A percentile compares a stretch with the other conserved stretches of the same genome.
These are phyloP conservation scores for Coleophoma crateriformis DNA, from an alignment of 2,329 filamentous ascomycete genomes.

Conservation along the genomic window DNA sequence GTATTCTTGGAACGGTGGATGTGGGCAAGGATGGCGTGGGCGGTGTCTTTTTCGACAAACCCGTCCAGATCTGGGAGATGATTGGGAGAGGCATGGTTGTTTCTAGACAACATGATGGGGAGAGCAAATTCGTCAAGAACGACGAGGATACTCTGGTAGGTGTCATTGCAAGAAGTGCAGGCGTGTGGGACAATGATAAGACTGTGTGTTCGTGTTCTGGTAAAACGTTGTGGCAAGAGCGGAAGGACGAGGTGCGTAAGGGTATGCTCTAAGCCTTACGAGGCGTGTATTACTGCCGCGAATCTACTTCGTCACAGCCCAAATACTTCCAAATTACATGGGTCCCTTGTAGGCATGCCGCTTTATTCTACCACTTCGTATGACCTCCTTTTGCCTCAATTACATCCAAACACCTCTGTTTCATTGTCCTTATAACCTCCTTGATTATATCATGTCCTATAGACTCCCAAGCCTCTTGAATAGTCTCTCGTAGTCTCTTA, in stretches of 20 bases:
- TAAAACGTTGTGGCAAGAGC: conserved; percentile 97
- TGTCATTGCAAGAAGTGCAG: conserved; percentile 90
- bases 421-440: no score
- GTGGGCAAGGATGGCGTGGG: conserved; percentile 74
- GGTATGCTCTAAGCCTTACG: conserved; percentile 69
- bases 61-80: conserved; percentile 89
- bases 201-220: conserved; percentile 96
- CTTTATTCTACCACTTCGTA: no score
- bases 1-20: conserved; percentile 68
- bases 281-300: no score
- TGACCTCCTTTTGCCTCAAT: no score
- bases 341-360: no score
- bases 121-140: conserved; percentile 58
- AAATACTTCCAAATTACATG: no score
- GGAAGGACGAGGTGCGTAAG: conserved; percentile 79
- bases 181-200: conserved; percentile 99
- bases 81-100: conserved; percentile 92
- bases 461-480: no score
- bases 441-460: no score
- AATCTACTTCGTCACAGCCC: no score
- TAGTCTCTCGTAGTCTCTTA: no score
- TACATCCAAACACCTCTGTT: no score
- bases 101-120: conserved; percentile 57
- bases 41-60: conserved; percentile 72
- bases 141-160: conserved; percentile 84